Base-by-base conservation (phyloP, 208 protist genomes). In the Wallacemonas sp. region DNA sequence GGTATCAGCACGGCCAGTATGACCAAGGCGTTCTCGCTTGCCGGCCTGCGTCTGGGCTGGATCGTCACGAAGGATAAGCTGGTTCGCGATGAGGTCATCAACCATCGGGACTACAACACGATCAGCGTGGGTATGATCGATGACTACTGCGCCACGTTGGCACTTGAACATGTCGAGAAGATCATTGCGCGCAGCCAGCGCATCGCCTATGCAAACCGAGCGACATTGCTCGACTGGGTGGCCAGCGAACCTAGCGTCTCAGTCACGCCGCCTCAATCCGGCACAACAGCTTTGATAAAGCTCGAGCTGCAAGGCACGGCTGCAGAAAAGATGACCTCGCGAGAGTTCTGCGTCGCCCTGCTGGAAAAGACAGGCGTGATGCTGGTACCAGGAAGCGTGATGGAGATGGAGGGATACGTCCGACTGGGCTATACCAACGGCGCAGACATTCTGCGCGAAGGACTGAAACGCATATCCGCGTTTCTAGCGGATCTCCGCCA, bases 1-100 rank as follows among this genome's bases (percentile, higher is more conserved):
- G 58, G 58, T 22, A 64, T 64, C 58, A 64, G 58, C 58, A 64
- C 58, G 5, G 58, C n/a, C 28, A 64, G 58, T 42, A 64, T 64
- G 58, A 53, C 31, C 41, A 64, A 64, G 58, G 42, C 58, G 11
- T 64, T 41, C 58, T 64, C 58, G 26, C 41, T 64, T 12, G 58
- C 58, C 36, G 58, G 58, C 41, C 58, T 64, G 38, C 58, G 58
- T 2, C 58, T 64, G 27, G 58, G 58, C 22, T 64, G 58, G 58
- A 21, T 64, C 21, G 58, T 64, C 17, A 64, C 36, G 24, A 64
- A 64, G 36, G 36, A 24, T 9, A 9, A n/a, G 9, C 28, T 4
- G 1, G 36, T 64, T 3, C 58, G 39, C 27, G 58, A 64, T 19
- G 24, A 47, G 42, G 58, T 64, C 2, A 34, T 64, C 36, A 49